Evolutionary conservation across 1,139 yeast species (phyloP), one percentile per base, ranked within the genome.

Genomic region (Lodderomyces theae): DNA sequence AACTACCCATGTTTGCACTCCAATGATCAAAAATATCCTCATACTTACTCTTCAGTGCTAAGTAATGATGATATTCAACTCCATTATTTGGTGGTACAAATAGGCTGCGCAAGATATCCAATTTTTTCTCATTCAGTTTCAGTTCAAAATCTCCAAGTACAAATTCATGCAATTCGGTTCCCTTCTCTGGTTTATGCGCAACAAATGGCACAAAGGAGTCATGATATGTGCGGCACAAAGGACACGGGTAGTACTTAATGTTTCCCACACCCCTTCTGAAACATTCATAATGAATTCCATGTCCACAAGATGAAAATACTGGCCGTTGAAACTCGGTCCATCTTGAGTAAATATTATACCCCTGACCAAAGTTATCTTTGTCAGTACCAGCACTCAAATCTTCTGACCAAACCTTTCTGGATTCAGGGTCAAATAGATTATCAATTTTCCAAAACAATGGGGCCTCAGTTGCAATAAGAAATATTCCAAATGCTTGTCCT

Each of bases 221-320:
- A 15, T 71, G 74, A 22, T 66, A 64, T 2, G 79, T 73, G 49
- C 79, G 80, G 56, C 90, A 84, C 37, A 84, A 64, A 0, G 90
- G 89, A 59, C 90, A 83, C 3, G 73, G 64, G 44, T 72, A 50
- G 56, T 66, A 53, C 58, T 40, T 47, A 12, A 46, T 43, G 54
- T 48, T 56, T 29, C 58, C 58, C 49, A 66, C 57, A 57, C 61
- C 54, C 53, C 54, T 43, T 21, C 54, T 58, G 54, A 71, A 78
- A 57, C 94, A 85, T 11, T 58, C 52, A 47, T 63, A 70, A 57
- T 84, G 94, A 63, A 83, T 74, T 8, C 79, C 80, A 59, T 84
- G 94, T 17, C 85, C 82, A 63, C 92, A 84, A 2, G 86, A 79
- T 3, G 77, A 65, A 13, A 74, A 63, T 4, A 78, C 80, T 30